Conservation (phyloP, 805 yeast genomes). For the Nakazawaea ambrosiae region DNA sequence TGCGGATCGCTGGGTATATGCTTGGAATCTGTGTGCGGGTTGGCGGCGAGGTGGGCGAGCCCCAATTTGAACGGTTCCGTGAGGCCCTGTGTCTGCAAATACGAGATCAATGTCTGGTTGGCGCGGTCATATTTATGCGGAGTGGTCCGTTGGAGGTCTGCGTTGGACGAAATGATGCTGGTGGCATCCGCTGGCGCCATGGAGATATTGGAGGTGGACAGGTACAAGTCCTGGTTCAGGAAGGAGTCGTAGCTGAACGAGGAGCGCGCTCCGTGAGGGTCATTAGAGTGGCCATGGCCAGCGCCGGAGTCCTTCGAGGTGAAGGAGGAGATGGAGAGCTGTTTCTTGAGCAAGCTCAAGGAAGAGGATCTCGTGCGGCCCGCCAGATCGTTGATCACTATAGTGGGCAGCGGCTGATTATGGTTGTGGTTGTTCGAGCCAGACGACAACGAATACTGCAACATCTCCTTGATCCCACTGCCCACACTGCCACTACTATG, state of each 20-base stretch:
- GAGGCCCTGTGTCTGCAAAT: slow-evolving; percentile 8
- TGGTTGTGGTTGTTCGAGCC: background rate
- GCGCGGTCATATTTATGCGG: background rate
- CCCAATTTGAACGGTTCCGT: slow-evolving; percentile 4
- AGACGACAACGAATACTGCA: slow-evolving; percentile 7
- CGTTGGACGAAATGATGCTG: slow-evolving; percentile 4
- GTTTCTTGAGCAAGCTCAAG: slow-evolving; percentile 3
- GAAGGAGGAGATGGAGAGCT: background rate
- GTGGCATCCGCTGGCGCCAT: slow-evolving; percentile 3
- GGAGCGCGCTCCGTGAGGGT: background rate
- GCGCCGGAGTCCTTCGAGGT: background rate
- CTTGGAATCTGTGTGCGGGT: background rate
- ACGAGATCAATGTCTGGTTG: background rate
- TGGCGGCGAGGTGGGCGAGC: too few relatives aligned
- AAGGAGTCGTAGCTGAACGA: background rate
- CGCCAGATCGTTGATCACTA: slow-evolving; percentile 1
- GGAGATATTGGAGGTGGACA: slow-evolving; percentile 3
- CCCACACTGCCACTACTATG: background rate
- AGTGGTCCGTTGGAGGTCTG: background rate
- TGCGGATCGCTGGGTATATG: background rate
- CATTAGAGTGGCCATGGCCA: slow-evolving; percentile 2
- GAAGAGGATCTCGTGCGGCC: slow-evolving; percentile 9
- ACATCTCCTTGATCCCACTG: slow-evolving; percentile 8
- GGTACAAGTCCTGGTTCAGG: slow-evolving; percentile 2
- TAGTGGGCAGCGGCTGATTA: slow-evolving; percentile 5